A percentile compares a stretch with the other conserved stretches of the same genome.
phyloP scores from a whole-genome alignment of 345 rosid species.

The Acer saccharum region DNA sequence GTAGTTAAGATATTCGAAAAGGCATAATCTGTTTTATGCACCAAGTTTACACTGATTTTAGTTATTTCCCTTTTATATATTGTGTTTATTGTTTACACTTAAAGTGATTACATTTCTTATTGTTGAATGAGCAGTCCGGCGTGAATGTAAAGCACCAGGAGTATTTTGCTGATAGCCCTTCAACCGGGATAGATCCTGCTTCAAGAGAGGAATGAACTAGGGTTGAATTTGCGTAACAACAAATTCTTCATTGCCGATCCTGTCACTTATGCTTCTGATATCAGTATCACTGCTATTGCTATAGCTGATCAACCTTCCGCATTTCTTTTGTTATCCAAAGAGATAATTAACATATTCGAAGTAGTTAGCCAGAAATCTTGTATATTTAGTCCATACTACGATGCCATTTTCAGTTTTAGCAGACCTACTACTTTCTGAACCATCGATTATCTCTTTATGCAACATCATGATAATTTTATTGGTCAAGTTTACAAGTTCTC shows the following conservation, averaged over 20 bases:
- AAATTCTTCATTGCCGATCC: neutral
- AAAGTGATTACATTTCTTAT: neutral
- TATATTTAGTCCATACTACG: neutral
- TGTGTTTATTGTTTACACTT: neutral
- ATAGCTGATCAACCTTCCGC: neutral
- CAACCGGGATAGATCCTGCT: conserved; percentile 64
- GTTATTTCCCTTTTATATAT: neutral
- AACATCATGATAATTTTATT: no score
- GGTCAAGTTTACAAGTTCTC: no score
- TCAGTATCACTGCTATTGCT: no score
- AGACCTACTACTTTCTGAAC: no score
- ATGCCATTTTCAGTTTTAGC: neutral
- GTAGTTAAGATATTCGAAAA: no score
- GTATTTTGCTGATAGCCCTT: conserved; percentile 83
- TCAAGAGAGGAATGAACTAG: conserved; percentile 22
- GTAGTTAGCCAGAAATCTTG: neutral
- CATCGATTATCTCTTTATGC: no score
- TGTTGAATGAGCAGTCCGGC: conserved; percentile 29
- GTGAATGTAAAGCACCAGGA: conserved; percentile 95
- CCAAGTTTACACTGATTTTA: neutral
- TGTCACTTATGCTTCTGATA: neutral
- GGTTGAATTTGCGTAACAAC: neutral
- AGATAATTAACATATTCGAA: neutral
- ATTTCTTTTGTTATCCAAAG: neutral
- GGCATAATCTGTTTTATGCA: neutral